Percentiles rank a stretch among this genome's conserved stretches.
Evolutionary conservation across 208 protist species (phyloP).

Genomic region (Endotrypanum monterogeii): DNA sequence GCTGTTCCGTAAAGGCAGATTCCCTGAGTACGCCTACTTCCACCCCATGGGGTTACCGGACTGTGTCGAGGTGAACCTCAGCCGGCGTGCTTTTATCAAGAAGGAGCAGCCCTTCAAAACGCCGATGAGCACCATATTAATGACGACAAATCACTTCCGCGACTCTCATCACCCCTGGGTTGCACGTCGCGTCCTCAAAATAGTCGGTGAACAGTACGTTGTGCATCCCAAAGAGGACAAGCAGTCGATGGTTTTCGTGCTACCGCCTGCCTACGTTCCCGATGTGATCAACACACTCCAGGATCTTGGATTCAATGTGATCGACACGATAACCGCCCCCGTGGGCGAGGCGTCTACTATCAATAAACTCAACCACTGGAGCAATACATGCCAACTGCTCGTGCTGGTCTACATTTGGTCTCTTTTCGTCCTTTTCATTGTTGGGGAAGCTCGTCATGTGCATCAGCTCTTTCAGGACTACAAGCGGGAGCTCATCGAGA

Average conservation of each 20-base stretch:
- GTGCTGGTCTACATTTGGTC: conserved; percentile 78
- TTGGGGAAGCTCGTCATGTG: conserved; percentile 62
- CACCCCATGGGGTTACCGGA: conserved; percentile 85
- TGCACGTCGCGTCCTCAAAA: conserved; percentile 45
- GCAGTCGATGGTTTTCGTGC: conserved; percentile 78
- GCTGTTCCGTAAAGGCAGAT: conserved; percentile 52
- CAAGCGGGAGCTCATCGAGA: conserved; percentile 74
- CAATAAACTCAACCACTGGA: conserved; percentile 57
- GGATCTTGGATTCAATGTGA: conserved; percentile 68
- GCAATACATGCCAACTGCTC: conserved; percentile 66
- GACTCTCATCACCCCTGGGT: conserved; percentile 75
- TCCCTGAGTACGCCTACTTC: conserved; percentile 84
- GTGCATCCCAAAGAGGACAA: conserved; percentile 72
- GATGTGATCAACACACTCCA: conserved; percentile 74
- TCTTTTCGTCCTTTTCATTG: conserved; percentile 67
- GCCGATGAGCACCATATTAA: conserved; percentile 54
- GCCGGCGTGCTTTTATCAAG: conserved; percentile 70
- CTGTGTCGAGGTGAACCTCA: conserved; percentile 78
- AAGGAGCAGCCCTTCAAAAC: conserved; percentile 83
- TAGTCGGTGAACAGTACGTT: conserved; percentile 81
- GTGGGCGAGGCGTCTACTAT: conserved; percentile 58
- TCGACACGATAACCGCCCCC: conserved; percentile 54
- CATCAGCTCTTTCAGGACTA: conserved; percentile 73
- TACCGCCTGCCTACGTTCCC: conserved; percentile 67
- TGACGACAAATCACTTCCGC: conserved; percentile 67